These are phyloP conservation scores for Globisporangium echinulatum DNA, from an alignment of 352 stramenopile species.

Conservation along the genomic window DNA sequence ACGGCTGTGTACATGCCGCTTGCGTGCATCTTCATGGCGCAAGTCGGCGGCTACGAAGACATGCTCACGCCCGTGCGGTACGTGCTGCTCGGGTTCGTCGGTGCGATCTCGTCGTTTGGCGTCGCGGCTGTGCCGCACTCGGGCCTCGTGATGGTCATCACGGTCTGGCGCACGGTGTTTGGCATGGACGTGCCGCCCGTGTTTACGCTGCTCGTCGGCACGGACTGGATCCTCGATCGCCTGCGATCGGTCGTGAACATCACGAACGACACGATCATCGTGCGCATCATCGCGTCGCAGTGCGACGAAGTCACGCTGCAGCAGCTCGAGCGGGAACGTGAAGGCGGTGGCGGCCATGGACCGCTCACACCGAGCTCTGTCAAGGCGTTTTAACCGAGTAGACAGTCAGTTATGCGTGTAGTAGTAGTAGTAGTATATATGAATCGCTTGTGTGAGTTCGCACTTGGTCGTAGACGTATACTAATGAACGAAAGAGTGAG, in stretches of 20 bases:
- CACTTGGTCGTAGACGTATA: too few species aligned
- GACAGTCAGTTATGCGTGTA: too few species aligned
- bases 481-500: too few species aligned
- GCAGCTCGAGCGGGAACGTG: background rate
- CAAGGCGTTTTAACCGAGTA: too few species aligned
- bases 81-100: constrained; percentile 52
- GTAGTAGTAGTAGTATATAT: too few species aligned
- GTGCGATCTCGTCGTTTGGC: constrained; percentile 57
- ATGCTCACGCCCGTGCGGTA: constrained; percentile 46
- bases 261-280: constrained; percentile 75
- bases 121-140: constrained; percentile 63
- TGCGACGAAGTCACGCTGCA: constrained; percentile 31
- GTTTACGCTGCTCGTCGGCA: constrained; percentile 65
- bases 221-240: constrained; percentile 66
- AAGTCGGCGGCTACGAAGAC: constrained; percentile 40
- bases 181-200: constrained; percentile 38
- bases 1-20: constrained; percentile 71
- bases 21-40: constrained; percentile 67
- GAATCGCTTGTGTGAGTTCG: too few species aligned
- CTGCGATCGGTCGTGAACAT: constrained; percentile 70
- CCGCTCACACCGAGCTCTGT: too few species aligned
- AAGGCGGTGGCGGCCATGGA: too few species aligned
- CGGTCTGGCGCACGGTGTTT: constrained; percentile 75
- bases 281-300: constrained; percentile 66
- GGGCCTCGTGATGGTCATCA: constrained; percentile 73